Evolutionary conservation across 768 basidiomycete species (phyloP).

Genomic region (Trametes punicea): DNA sequence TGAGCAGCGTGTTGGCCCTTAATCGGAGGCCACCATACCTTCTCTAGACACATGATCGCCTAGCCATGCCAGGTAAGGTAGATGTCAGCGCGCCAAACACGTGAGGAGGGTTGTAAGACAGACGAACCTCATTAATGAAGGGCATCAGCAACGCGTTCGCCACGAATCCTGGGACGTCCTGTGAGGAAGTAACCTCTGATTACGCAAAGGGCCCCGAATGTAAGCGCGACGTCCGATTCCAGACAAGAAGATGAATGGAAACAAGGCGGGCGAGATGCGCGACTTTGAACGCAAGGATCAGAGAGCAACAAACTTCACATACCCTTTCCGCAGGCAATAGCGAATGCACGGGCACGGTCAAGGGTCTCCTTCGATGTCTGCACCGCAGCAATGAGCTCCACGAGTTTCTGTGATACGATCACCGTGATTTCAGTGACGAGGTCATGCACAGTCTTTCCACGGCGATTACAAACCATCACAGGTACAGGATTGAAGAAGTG

Average conservation of each 20-base stretch:
- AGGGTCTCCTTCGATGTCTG: conserved; percentile 83
- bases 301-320: conserved; percentile 7
- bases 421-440: too few species aligned
- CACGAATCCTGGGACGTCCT: conserved; percentile 94
- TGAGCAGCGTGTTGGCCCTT: not conserved
- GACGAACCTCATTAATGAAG: conserved; percentile 84
- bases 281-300: not conserved
- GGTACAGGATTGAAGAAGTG: conserved; percentile 98
- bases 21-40: conserved; percentile 41
- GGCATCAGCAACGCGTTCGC: conserved; percentile 95
- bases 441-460: too few species aligned
- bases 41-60: conserved; percentile 93
- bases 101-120: not conserved
- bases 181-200: conserved; percentile 82
- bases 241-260: not conserved
- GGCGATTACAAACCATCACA: conserved; percentile 76
- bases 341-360: conserved; percentile 75
- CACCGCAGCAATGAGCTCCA: conserved; percentile 91
- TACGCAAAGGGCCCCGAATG: not conserved
- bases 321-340: conserved; percentile 89
- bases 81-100: not conserved
- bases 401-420: conserved; percentile 82
- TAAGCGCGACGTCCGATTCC: too few species aligned
- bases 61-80: conserved; percentile 26
- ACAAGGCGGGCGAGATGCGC: not conserved